phyloP scores from a whole-genome alignment of 345 rosid species.

The Salix viminalis region DNA sequence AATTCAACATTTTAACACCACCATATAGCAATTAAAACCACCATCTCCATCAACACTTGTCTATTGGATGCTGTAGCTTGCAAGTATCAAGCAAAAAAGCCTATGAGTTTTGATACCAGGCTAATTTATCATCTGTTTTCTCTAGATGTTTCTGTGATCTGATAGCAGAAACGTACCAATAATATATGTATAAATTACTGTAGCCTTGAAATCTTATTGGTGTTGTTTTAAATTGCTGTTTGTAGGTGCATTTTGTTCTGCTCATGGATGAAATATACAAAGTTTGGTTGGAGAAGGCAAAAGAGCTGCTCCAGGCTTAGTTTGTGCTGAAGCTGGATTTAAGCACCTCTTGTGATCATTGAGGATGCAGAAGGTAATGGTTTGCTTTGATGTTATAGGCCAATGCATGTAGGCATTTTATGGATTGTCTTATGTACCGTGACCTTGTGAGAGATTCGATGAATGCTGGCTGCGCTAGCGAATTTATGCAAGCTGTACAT shows the following conservation, averaged over 20 bases:
- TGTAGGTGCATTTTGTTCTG: conserved; percentile 79
- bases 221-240: background rate
- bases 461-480: background rate
- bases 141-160: background rate
- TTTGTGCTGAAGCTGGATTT: background rate
- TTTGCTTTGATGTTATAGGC: background rate
- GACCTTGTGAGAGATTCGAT: background rate
- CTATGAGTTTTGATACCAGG: no score
- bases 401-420: background rate
- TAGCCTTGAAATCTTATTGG: background rate
- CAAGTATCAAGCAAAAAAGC: no score
- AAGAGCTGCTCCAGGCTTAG: conserved; percentile 36
- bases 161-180: background rate
- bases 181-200: background rate
- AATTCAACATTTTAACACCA: no score
- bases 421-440: background rate
- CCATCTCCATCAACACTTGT: no score
- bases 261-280: conserved; percentile 51
- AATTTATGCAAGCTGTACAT: background rate
- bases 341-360: background rate
- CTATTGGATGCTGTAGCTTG: no score
- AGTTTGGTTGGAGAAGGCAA: conserved; percentile 68
- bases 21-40: no score
- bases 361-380: background rate
- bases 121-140: background rate